Conservation (phyloP, 169 alveolate genomes). For the Plasmodium berghei region DNA sequence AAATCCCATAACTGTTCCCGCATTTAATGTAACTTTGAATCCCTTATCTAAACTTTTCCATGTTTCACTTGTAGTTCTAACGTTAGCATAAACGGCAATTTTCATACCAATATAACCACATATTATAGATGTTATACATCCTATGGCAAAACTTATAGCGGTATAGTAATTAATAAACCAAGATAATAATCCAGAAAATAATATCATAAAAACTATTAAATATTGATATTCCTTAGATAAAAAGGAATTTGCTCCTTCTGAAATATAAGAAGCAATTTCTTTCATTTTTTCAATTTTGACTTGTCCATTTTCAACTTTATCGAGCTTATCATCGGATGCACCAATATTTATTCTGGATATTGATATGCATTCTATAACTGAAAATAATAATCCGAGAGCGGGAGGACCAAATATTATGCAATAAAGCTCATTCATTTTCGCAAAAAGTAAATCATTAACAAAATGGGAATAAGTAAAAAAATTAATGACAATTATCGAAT, state of each 20-base stretch:
- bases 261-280: slow-evolving; percentile 84
- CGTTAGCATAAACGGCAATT: slow-evolving; percentile 90
- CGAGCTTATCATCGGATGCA: slow-evolving; percentile 62
- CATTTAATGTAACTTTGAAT: slow-evolving; percentile 88
- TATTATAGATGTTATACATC: slow-evolving; percentile 90
- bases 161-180: slow-evolving; percentile 83
- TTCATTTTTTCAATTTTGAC: slow-evolving; percentile 79
- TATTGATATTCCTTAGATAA: slow-evolving; percentile 89
- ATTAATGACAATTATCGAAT: neutral
- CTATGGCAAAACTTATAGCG: slow-evolving; percentile 89
- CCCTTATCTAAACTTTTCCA: slow-evolving; percentile 86
- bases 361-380: slow-evolving; percentile 49
- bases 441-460: neutral
- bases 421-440: slow-evolving; percentile 42
- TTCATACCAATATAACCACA: slow-evolving; percentile 93
- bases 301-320: slow-evolving; percentile 61
- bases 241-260: slow-evolving; percentile 93
- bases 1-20: slow-evolving; percentile 93
- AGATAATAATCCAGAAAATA: slow-evolving; percentile 85
- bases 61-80: slow-evolving; percentile 89
- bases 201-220: slow-evolving; percentile 85
- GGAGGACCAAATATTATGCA: slow-evolving; percentile 59
- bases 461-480: neutral
- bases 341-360: slow-evolving; percentile 48
- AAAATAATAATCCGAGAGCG: slow-evolving; percentile 53